Evolutionary conservation across 23 red algal species (phyloP), one percentile per base, ranked within the genome.

Genomic region (Gracilaria domingensis): DNA sequence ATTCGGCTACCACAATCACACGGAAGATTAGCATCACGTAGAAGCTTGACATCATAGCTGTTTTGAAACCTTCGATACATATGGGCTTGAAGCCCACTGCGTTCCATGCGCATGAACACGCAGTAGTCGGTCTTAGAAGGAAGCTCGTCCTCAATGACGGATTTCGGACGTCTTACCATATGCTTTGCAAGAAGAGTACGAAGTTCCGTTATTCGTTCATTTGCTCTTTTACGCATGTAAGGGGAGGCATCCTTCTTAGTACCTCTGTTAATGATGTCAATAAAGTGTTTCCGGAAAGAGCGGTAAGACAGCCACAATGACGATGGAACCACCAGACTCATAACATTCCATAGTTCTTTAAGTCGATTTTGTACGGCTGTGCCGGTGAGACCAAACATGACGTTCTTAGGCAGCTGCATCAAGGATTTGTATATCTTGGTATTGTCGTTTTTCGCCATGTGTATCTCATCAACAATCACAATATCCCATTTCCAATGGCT

Each of bases 311-410:
- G 87, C 72, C 78, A 93, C 13, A 61, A 58, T 35, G 62, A 48
- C 54, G 92, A 48, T 17, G 88, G 89, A n/a, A 97, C 90, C 4
- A 93, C 75, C 12, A 93, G 75, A 29, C 79, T 86, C 70, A 93
- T 69, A 12, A 97, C 61, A 42, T 82, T 84, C 76, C 82, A 92
- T 2, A 95, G 47, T 56, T 98, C 96, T 75, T 70, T 91, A 2
- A 98, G 80, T 13, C 73, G 70, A 75, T 98, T 98, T 73, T 98
- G 96, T 38, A 98, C 83, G 4, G 96, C 93, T 58, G 96, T 98
- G n/a, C 96, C 96, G 13, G 96, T 95, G 23, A 98, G 76, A 49
- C 93, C 87, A 75, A 93, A 94, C 66, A 82, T 79, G 51, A 83
- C 83, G 8, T 30, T 83, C 47, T 76, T 82, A 0, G 79, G 47